Percentiles rank a stretch among this genome's conserved stretches.
Evolutionary conservation across 2,329 filamentous ascomycete species (phyloP).

Genomic region (Neopestalotiopsis clavispora): DNA sequence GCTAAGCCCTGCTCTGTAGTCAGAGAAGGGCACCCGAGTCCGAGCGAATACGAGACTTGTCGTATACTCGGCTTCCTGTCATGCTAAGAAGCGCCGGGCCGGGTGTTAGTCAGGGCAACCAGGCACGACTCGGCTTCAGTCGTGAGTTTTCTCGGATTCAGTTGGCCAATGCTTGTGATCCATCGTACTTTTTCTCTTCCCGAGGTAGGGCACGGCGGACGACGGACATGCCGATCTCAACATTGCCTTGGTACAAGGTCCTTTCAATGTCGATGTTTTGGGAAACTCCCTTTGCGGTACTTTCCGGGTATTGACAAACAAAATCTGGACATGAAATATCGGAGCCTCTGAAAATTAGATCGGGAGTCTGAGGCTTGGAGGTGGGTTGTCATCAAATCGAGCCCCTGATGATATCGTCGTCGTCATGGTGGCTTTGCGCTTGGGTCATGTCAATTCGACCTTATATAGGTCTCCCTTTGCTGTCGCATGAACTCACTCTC

Average conservation of each 20-base stretch:
- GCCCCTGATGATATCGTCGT: background rate
- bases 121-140: background rate
- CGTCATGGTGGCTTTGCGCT: background rate
- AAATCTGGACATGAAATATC: background rate
- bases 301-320: background rate
- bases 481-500: background rate
- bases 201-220: background rate
- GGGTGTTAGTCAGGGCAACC: background rate
- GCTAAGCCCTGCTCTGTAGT: too few relatives aligned
- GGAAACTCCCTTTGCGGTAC: background rate
- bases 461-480: background rate
- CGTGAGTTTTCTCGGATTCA: background rate
- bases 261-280: background rate
- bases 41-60: conserved; percentile 5
- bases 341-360: background rate
- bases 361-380: background rate
- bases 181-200: background rate
- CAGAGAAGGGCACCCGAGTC: background rate
- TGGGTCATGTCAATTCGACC: background rate
- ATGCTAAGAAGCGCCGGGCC: background rate
- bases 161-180: background rate
- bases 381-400: background rate
- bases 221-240: background rate
- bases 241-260: background rate
- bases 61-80: background rate